Percentiles rank a stretch among this genome's conserved stretches.
These are phyloP conservation scores for Penicillium coffeae DNA, from an alignment of 495 filamentous ascomycete species.

Conservation along the genomic window DNA sequence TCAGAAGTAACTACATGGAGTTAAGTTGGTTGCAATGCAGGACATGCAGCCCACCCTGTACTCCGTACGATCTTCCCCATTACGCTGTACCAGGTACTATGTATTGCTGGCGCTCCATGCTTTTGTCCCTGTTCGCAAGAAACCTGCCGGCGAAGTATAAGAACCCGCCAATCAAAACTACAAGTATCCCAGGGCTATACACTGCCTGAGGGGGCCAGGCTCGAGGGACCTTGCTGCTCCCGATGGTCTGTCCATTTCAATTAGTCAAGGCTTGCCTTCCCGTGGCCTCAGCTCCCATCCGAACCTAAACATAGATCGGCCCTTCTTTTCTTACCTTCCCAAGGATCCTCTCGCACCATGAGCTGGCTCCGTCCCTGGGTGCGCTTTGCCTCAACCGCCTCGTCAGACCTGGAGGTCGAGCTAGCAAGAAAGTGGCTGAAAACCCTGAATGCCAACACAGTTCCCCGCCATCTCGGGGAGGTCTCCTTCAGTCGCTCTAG, in stretches of 20 bases:
- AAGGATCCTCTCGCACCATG: background rate
- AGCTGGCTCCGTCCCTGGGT: conserved; percentile 1
- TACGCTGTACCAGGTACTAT: background rate
- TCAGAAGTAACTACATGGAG: background rate
- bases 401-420: conserved; percentile 54
- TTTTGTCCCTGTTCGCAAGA: background rate
- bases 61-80: background rate
- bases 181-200: background rate
- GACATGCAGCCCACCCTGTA: conserved; percentile 4
- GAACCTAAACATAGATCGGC: background rate
- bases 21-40: conserved; percentile 3
- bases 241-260: conserved; percentile 3
- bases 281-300: background rate
- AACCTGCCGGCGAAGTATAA: background rate
- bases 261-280: conserved; percentile 9
- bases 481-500: conserved; percentile 80
- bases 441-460: conserved; percentile 54
- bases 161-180: background rate
- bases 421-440: conserved; percentile 74
- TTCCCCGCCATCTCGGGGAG: conserved; percentile 63
- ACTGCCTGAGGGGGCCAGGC: background rate
- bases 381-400: conserved; percentile 17
- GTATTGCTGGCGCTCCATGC: too few relatives aligned
- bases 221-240: background rate
- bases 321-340: background rate